Conservation (phyloP, 352 stramenopile species). For the Globisporangium camurandrum region DNA sequence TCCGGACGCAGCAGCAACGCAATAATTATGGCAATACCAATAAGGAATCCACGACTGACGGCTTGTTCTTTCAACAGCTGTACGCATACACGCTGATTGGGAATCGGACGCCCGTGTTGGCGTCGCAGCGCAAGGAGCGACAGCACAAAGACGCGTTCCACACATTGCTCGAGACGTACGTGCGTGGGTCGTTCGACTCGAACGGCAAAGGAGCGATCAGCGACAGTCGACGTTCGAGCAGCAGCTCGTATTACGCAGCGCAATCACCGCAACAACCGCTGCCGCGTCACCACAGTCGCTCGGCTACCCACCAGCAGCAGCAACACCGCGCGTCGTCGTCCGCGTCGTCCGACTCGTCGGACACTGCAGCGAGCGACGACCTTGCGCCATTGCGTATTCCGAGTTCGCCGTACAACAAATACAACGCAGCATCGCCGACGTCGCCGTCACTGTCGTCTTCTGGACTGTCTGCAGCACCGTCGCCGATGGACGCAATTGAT, state of each 20-base stretch:
- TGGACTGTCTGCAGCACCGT: conserved; percentile 10
- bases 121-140: conserved; percentile 40
- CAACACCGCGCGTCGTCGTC: conserved; percentile 15
- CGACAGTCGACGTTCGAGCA: neutral
- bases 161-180: conserved; percentile 56
- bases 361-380: conserved; percentile 39
- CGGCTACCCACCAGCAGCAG: too few relatives aligned
- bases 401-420: conserved; percentile 9
- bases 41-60: conserved; percentile 43
- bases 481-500: conserved; percentile 49
- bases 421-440: conserved; percentile 6
- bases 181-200: conserved; percentile 50
- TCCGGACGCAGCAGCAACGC: conserved; percentile 53
- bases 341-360: conserved; percentile 42
- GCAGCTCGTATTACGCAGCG: conserved; percentile 2
- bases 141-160: conserved; percentile 60
- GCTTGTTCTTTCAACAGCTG: conserved; percentile 80
- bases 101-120: conserved; percentile 36
- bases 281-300: too few relatives aligned
- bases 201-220: too few relatives aligned
- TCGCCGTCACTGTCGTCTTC: conserved; percentile 19
- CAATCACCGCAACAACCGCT: conserved; percentile 4
- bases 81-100: conserved; percentile 77
- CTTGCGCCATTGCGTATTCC: conserved; percentile 7
- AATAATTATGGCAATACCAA: too few relatives aligned